A percentile compares a stretch with the other conserved stretches of the same genome.
phyloP scores from a whole-genome alignment of 345 rosid species.

The Eucalyptus paniculata region DNA sequence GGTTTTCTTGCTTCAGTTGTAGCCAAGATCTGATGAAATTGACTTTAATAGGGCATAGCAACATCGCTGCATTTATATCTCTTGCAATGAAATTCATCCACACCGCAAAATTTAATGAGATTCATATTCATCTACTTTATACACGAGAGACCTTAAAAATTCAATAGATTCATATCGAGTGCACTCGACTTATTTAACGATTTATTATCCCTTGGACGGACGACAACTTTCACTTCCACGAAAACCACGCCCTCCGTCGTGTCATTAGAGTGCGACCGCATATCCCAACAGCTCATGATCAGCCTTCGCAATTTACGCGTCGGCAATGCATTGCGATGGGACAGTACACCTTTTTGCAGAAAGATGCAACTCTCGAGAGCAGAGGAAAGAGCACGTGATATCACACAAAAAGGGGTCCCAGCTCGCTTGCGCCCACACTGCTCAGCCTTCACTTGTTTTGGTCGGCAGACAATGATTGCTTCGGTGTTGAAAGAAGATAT shows the following conservation, averaged over 20 bases:
- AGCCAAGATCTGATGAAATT: not conserved
- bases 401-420: not conserved
- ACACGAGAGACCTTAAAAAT: not conserved
- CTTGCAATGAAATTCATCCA: not conserved
- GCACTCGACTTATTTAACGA: not conserved
- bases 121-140: not conserved
- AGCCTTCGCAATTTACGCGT: not conserved
- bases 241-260: not conserved
- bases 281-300: not conserved
- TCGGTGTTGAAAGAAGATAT: too few relatives aligned
- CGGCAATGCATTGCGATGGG: not conserved
- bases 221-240: not conserved
- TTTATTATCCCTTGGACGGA: not conserved
- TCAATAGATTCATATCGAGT: not conserved
- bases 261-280: not conserved
- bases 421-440: not conserved
- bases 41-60: not conserved
- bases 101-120: not conserved
- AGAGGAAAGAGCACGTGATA: not conserved
- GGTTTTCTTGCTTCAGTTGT: not conserved
- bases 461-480: not conserved
- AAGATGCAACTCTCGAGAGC: not conserved
- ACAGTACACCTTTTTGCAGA: not conserved
- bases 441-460: not conserved
- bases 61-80: not conserved